Evolutionary conservation across 371 early-diverging fungal species (phyloP), one percentile per base, ranked within the genome.

Genomic region (Rhizopus delemar): DNA sequence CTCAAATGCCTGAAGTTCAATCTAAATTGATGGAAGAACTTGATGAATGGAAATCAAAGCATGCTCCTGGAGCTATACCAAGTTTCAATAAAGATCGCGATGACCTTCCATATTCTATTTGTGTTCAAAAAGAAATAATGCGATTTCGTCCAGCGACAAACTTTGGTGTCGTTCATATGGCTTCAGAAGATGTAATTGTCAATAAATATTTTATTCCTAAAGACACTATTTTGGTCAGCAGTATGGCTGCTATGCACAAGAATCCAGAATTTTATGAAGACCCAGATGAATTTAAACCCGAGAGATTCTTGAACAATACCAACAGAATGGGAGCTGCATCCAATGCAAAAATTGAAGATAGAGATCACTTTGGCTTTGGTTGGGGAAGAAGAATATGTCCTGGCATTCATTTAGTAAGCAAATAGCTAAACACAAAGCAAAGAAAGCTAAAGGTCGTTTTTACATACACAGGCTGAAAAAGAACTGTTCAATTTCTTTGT

Each of bases 401-500:
- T 43, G 43, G 8, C 31, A 31, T 11, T 6, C 8, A 28, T 52
- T 13, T 16, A n/a, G 12, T 32, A 52, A 35, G 34, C 31, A 52
- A 50, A 31, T 28, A 46, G n/a, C 22, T 22, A 22, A 22, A 22
- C 22, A 22, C 22, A 22, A 22, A 43, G n/a, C n/a, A 13, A n/a
- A 13, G 8, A 13, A 11, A 11, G 4, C n/a, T 43, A 43, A 43
- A n/a, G 5, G 5, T 43, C 5, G 5, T 1, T 43, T 43, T 43
- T 0, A 22, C 2, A 22, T 22, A 22, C 22, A 38, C 35, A 59
- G 59, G 59, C 59, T 35, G 59, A 59, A 45, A 52, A 52, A 0
- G 53, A 59, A 52, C 12, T 59, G 11, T 59, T 59, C 13, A 59
- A 59, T n/a, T 35, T 51, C 33, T 59, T 41, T 22, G 53, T 52